Base-by-base conservation (phyloP, 139 green algal genomes). In the Micractinium conductrix region DNA sequence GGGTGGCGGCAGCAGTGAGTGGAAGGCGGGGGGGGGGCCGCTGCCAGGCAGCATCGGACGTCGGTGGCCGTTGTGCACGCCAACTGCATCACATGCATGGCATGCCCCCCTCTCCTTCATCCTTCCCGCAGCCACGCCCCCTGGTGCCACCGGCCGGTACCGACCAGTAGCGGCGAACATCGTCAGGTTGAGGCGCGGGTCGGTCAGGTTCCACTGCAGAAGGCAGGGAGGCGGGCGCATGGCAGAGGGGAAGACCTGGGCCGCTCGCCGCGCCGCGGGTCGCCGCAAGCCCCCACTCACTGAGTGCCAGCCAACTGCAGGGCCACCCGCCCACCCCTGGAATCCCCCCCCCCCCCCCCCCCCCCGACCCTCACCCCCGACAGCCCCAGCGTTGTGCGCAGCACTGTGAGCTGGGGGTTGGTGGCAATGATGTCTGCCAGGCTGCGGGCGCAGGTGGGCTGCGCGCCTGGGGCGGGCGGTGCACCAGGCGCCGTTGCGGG, bases 321-420 rank as follows among this genome's bases (percentile, higher is more conserved):
- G n/a, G n/a, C n/a, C n/a, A n/a, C n/a, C n/a, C n/a, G n/a, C n/a
- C n/a, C n/a, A n/a, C n/a, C n/a, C n/a, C n/a, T n/a, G n/a, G n/a
- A n/a, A n/a, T n/a, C n/a, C n/a, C n/a, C n/a, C n/a, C n/a, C n/a
- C n/a, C n/a, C n/a, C n/a, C n/a, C n/a, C n/a, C n/a, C n/a, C n/a
- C n/a, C 48, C 48, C 48, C 14, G 48, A 10, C 10, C 21, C 71
- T 37, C 45, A 63, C 72, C 72, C 44, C 44, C 1, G 72, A 44
- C 44, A 79, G 44, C 0, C 30, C 43, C 72, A 79, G 28, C 28
- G 43, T 50, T 1, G 75, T 71, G 16, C 28, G 53, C 4, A 35
- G 22, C 4, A 81, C 71, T 7, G 45, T 42, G 35, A 81, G 75
- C 75, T 81, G 75, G 2, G 75, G 55, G 24, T 17, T 71, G 22